Conservation (phyloP, 2,329 filamentous ascomycete genomes). For the Leptosphaerulina australis region DNA sequence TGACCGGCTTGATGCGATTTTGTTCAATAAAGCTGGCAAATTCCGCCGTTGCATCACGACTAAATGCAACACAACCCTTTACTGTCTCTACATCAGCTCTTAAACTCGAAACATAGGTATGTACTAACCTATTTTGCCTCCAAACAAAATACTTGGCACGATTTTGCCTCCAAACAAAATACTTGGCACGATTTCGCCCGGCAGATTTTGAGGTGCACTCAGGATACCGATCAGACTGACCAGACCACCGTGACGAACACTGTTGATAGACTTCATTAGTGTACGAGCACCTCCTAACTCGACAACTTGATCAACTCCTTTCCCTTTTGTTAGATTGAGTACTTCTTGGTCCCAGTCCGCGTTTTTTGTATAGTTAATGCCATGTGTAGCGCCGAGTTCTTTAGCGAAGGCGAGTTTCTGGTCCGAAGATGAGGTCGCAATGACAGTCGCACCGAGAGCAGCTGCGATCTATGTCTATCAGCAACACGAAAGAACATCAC, state of each 20-base stretch:
- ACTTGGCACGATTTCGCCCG: conserved; percentile 19
- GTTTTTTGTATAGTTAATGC: conserved; percentile 64
- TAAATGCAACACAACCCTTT: conserved; percentile 28
- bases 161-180: conserved; percentile 28
- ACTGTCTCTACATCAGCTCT: conserved; percentile 18
- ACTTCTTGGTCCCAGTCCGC: conserved; percentile 63
- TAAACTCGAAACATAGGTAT: not conserved
- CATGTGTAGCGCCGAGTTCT: conserved; percentile 50
- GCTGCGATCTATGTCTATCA: conserved; percentile 25
- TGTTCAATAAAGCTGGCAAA: conserved; percentile 28
- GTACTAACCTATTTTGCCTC: conserved; percentile 26
- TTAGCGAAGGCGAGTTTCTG: conserved; percentile 57
- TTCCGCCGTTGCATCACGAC: conserved; percentile 23
- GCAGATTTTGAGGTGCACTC: conserved; percentile 12
- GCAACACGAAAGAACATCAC: not conserved
- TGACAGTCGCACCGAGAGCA: conserved; percentile 56
- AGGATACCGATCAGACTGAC: conserved; percentile 56
- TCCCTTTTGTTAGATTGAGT: conserved; percentile 50
- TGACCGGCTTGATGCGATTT: conserved; percentile 27
- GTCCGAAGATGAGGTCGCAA: conserved; percentile 62
- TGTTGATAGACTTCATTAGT: conserved; percentile 54
- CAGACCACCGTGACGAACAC: conserved; percentile 54
- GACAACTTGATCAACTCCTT: conserved; percentile 55
- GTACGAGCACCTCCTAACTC: conserved; percentile 53
- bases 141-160: conserved; percentile 26